Evolutionary conservation across 1,284 basidiomycete species (phyloP), one percentile per base, ranked within the genome.

Genomic region (Xanthoconium separans): DNA sequence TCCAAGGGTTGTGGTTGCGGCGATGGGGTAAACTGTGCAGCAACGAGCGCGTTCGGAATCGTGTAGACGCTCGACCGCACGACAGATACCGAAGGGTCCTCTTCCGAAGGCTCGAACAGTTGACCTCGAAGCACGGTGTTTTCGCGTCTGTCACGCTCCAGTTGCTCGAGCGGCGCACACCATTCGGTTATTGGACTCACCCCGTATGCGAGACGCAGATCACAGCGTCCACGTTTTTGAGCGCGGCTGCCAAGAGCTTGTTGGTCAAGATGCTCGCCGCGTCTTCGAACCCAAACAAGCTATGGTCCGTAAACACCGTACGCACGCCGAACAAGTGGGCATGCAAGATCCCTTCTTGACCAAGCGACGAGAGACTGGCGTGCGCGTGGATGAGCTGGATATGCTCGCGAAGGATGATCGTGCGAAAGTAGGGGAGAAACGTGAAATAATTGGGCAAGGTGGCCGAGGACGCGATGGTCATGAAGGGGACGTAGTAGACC

Each of bases 171-270:
- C 12, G 16, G 22, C 8, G 5, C n/a, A 4, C 9, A 6, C 6
- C 9, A 31, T 27, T 4, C 7, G 13, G 15, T n/a, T 1, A 31
- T 13, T 10, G 2, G 15, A 71, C 81, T 61, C 65, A 93, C 93
- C 94, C 94, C 0, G 95, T 98, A 72, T 99, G 91, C n/a, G 93
- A 95, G 46, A 99, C 97, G 65, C 95, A 98, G 33, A 98, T 95
- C 0, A 93, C 93, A 0, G 88, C 92, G 60, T 98, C 96, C 0
- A 95, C 90, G 69, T 96, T 95, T 58, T 87, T 84, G 62, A 99
- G 75, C 2, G 89, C 89, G 15, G 85, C 93, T 13, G 85, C 89
- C 29, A 99, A 77, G 37, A 99, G 80, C 70, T 99, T 99, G 77
- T 99, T 99, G 6, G 97, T 98, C 59, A 98, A 75, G 46, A 99